phyloP scores from a whole-genome alignment of 2,329 filamentous ascomycete genomes.

The Coleophoma crateriformis region DNA sequence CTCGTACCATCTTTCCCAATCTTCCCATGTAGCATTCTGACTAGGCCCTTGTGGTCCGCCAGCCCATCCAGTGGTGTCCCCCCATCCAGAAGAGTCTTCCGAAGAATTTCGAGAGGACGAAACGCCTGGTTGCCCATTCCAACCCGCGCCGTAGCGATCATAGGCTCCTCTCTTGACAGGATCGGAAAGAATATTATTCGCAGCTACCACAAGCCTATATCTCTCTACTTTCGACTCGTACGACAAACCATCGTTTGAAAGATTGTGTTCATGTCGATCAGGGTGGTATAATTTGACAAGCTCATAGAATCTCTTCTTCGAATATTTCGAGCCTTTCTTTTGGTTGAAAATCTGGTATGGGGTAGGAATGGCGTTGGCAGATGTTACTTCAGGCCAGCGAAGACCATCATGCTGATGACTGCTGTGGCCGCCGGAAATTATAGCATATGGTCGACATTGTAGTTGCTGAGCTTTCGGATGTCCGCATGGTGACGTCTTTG shows the following conservation, averaged over 20 bases:
- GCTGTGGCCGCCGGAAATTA: constrained; percentile 28
- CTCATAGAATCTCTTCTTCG: constrained; percentile 79
- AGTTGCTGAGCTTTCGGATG: constrained; percentile 8
- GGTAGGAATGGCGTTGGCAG: constrained; percentile 38
- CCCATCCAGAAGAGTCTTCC: constrained; percentile 20
- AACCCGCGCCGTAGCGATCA: constrained; percentile 76
- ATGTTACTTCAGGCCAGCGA: constrained; percentile 24
- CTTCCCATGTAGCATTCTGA: constrained; percentile 92
- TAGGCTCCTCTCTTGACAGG: constrained; percentile 74
- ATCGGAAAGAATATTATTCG: constrained; percentile 83
- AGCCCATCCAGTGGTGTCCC: constrained; percentile 18
- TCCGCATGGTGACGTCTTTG: constrained; percentile 23
- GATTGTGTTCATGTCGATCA: constrained; percentile 49
- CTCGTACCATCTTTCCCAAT: constrained; percentile 82
- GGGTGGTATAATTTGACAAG: constrained; percentile 96
- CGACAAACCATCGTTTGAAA: constrained; percentile 41
- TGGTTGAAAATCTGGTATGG: constrained; percentile 83
- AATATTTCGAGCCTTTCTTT: constrained; percentile 61
- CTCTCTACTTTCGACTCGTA: constrained; percentile 70
- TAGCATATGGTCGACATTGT: constrained; percentile 29
- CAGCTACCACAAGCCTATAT: constrained; percentile 82
- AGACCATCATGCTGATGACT: constrained; percentile 26
- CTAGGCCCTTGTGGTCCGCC: constrained; percentile 37
- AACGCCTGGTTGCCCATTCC: constrained; percentile 48
- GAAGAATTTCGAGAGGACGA: constrained; percentile 18